Evolutionary conservation across 1,284 basidiomycete genomes (phyloP), one percentile per base, ranked within the genome.

Genomic region (Boletus nobilissimus): DNA sequence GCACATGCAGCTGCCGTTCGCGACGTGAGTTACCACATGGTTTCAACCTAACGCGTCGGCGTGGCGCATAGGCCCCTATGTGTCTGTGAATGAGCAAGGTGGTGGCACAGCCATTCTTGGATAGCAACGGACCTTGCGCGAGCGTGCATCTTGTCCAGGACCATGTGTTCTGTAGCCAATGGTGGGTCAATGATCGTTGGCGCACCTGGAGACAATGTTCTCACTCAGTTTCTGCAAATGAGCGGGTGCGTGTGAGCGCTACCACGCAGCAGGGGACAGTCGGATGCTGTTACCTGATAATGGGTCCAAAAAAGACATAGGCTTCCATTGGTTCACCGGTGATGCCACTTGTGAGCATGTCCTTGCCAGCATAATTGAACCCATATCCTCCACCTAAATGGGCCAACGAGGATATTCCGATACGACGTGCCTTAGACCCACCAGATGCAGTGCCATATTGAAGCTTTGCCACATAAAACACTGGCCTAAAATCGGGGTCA

Each of bases 121-220:
- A 43, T n/a, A 46, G 39, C 66, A 75, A 72, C 89, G 80, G 85
- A 94, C 96, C 96, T 94, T 69, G 97, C 97, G 79, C 98, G 94
- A 80, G 98, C 98, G 84, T 99, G 98, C 98, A 99, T 99, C 90
- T 99, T 99, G 89, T 99, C 97, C 94, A 98, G 96, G 78, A 99
- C 97, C 97, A 98, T 98, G 88, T 97, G 97, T 89, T 97, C 94
- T 94, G 76, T 39, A 67, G 48, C 67, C 60, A 19, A 64, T 72
- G 73, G n/a, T 57, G 71, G 68, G 78, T 82, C 72, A 83, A 80
- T 86, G 83, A 75, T 71, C 75, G 72, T 77, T 79, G 75, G 67
- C 73, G 76, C 76, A 72, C 40, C 46, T 24, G 38, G 32, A 8
- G 57, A 68, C 43, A 51, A 32, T 46, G 70, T 75, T 84, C 94